Base-by-base conservation (phyloP, 768 basidiomycete species). In the Calocera viscosa region DNA sequence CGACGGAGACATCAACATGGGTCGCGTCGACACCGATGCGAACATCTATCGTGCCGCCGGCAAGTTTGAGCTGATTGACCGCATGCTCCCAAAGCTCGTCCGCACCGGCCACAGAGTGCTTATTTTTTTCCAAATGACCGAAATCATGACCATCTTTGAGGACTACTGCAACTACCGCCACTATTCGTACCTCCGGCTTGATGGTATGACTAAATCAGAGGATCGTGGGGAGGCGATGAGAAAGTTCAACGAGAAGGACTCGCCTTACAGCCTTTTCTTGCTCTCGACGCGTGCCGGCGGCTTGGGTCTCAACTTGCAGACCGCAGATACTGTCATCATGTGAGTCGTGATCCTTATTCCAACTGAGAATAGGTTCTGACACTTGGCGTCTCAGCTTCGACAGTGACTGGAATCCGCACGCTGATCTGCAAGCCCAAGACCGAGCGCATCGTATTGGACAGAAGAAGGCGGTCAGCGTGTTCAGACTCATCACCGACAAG, bases 91-190 rank as follows among this genome's bases (percentile, higher is more conserved):
- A 22, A 80, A 80, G 70, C 71, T 80, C 2, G 78, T 80, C 68
- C 71, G 70, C 22, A 78, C 76, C 10, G 78, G 77, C 16, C 80
- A 80, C 70, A 75, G 78, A 64, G 76, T 78, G 26, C 71, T 80
- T 34, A 79, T 80, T 71, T 80, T 80, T 77, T 80, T 80, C 78
- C 80, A 80, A 71, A 79, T 79, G 80, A 79, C 78, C 19, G 73
- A 76, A 64, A 75, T 79, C 69, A 77, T 78, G 76, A 60, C 53
- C 53, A 60, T 60, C 30, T 60, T 60, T 32, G 53, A 75, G 63
- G 76, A 78, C 68, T 78, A 74, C 72, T 70, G 69, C 74, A 72
- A 73, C 47, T 75, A 72, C 66, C 70, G 74, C 66, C 75, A 74
- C 3, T 74, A 74, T 72, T 71, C 72, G 49, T 74, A 73, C 70